Conservation (phyloP, 768 basidiomycete species). For the Pisolithus orientalis region DNA sequence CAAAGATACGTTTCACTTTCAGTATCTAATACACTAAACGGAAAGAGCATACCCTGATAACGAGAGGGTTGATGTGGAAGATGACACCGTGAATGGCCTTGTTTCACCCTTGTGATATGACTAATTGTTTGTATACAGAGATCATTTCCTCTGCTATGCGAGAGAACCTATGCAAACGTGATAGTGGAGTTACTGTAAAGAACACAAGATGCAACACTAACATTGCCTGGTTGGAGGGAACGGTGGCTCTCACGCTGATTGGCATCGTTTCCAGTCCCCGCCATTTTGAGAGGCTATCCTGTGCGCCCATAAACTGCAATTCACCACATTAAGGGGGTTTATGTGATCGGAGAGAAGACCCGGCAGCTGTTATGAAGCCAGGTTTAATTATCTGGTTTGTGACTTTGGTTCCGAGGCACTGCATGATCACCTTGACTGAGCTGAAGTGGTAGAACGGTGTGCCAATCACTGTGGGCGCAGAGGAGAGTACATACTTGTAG, state of each 20-base stretch:
- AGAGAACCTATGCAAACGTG: background rate
- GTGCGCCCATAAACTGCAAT: constrained; percentile 33
- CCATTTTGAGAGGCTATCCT: constrained; percentile 38
- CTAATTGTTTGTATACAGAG: background rate
- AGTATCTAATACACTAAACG: too few relatives aligned
- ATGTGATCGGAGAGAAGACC: background rate
- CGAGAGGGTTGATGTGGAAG: constrained; percentile 20
- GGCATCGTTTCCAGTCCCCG: constrained; percentile 34
- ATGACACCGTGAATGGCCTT: constrained; percentile 9
- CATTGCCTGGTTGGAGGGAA: constrained; percentile 38
- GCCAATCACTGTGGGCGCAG: constrained; percentile 6
- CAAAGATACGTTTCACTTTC: background rate
- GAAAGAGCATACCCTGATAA: background rate
- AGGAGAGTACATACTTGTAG: constrained; percentile 9
- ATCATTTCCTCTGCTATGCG: background rate
- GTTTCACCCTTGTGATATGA: background rate
- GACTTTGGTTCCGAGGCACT: constrained; percentile 7
- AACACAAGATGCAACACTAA: constrained; percentile 12
- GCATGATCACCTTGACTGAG: constrained; percentile 3
- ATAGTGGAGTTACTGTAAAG: constrained; percentile 1
- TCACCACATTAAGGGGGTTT: background rate
- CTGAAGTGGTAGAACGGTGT: constrained; percentile 3
- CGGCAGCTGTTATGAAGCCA: constrained; percentile 5
- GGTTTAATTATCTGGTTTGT: constrained; percentile 10
- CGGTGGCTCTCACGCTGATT: constrained; percentile 35